phyloP scores from a whole-genome alignment of 2,329 filamentous ascomycete genomes.

The Fusarium sulawesiense region DNA sequence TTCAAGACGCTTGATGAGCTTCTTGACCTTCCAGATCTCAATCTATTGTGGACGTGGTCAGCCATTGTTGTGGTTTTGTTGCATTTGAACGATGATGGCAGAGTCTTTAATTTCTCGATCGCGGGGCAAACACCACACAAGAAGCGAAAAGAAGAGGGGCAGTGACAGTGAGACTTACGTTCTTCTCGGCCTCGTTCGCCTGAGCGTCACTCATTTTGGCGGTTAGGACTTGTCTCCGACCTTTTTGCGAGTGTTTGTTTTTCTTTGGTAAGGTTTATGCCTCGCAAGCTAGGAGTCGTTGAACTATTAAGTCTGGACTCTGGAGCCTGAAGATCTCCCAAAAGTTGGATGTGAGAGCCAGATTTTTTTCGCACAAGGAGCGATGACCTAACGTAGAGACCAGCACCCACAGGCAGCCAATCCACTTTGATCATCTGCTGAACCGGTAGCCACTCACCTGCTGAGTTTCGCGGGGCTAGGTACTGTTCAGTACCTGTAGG shows the following conservation, averaged over 20 bases:
- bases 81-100: constrained; percentile 7
- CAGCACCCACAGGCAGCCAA: constrained; percentile 18
- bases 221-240: constrained; percentile 39
- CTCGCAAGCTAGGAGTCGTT: constrained; percentile 43
- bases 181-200: constrained; percentile 97
- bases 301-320: constrained; percentile 36
- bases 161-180: constrained; percentile 63
- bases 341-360: constrained; percentile 50
- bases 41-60: constrained; percentile 59
- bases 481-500: neutral
- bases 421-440: constrained; percentile 23
- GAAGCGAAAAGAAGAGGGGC: constrained; percentile 35
- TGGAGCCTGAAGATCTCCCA: constrained; percentile 41
- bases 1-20: constrained; percentile 98
- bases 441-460: neutral
- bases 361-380: constrained; percentile 48
- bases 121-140: constrained; percentile 48
- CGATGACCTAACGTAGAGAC: constrained; percentile 39
- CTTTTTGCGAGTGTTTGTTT: constrained; percentile 35
- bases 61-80: constrained; percentile 19
- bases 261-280: constrained; percentile 16
- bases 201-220: constrained; percentile 86
- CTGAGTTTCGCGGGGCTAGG: neutral
- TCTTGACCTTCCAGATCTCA: constrained; percentile 98
- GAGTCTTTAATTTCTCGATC: constrained; percentile 32